Conservation (phyloP, 306 rosid species). For the Cajanus cajan region DNA sequence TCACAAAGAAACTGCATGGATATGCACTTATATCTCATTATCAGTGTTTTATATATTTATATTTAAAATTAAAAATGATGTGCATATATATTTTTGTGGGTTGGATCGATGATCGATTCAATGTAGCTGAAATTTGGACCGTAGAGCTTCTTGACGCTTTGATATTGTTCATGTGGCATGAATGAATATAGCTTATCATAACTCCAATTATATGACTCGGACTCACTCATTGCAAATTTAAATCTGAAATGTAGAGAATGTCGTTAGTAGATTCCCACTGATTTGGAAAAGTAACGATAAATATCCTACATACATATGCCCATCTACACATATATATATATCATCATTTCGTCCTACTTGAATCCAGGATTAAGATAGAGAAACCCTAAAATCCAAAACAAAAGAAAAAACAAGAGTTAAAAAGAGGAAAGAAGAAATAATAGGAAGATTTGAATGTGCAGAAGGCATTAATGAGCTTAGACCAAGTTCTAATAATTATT, state of each 20-base stretch:
- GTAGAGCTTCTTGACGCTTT: background rate
- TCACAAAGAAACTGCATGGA: background rate
- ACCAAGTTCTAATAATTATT: background rate
- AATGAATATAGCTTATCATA: background rate
- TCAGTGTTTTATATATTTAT: too few relatives aligned
- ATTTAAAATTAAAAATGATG: background rate
- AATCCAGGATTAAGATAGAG: background rate
- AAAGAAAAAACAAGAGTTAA: too few relatives aligned
- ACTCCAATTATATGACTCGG: background rate
- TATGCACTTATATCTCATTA: background rate
- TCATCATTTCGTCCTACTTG: background rate
- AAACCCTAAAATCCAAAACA: too few relatives aligned
- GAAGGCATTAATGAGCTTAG: slow-evolving; percentile 9
- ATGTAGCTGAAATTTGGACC: background rate
- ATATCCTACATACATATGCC: too few relatives aligned
- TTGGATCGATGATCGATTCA: too few relatives aligned
- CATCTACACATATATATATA: background rate
- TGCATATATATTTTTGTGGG: too few relatives aligned
- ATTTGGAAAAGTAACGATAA: slow-evolving; percentile 12
- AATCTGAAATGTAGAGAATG: background rate
- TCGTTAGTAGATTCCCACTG: slow-evolving; percentile 12
- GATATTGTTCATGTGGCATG: background rate
- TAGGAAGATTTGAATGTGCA: background rate
- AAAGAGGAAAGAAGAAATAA: background rate
- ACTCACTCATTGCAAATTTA: slow-evolving; percentile 1